Percentiles rank a stretch among this genome's conserved stretches.
phyloP scores from a whole-genome alignment of 225 moss, liverwort and hornwort species.

The Marchantia paleacea region DNA sequence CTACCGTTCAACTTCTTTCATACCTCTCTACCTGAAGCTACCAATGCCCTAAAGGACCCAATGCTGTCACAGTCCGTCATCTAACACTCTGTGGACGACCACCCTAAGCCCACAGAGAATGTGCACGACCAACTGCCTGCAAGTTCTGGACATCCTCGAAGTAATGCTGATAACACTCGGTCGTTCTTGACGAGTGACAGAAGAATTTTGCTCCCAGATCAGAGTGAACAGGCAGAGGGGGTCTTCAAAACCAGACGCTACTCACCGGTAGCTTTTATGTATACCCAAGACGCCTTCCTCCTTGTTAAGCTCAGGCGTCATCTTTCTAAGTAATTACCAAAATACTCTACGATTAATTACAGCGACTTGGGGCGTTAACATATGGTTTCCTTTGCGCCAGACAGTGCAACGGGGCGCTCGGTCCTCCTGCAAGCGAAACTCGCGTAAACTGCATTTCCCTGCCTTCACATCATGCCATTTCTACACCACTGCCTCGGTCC shows the following conservation, averaged over 20 bases:
- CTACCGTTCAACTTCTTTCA: slow-evolving; percentile 6
- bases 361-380: background rate
- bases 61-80: slow-evolving; percentile 9
- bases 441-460: slow-evolving; percentile 8
- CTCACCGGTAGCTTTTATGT: background rate
- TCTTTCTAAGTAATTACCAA: slow-evolving; percentile 12
- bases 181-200: slow-evolving; percentile 15
- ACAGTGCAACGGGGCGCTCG: slow-evolving; percentile 7
- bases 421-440: slow-evolving; percentile 6
- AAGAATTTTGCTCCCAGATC: slow-evolving; percentile 18
- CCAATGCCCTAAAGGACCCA: slow-evolving; percentile 25
- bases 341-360: background rate
- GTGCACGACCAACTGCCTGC: background rate
- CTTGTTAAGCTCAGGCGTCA: slow-evolving; percentile 21
- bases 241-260: background rate
- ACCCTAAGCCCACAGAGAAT: slow-evolving; percentile 17
- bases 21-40: slow-evolving; percentile 9
- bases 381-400: slow-evolving; percentile 9
- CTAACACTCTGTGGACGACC: background rate
- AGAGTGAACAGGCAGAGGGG: background rate
- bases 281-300: slow-evolving; percentile 13
- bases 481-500: slow-evolving; percentile 12
- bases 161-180: slow-evolving; percentile 24
- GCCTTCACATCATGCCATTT: slow-evolving; percentile 15
- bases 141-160: background rate